Base-by-base conservation (phyloP, 163 green algal species). In the Dunaliella salina region DNA sequence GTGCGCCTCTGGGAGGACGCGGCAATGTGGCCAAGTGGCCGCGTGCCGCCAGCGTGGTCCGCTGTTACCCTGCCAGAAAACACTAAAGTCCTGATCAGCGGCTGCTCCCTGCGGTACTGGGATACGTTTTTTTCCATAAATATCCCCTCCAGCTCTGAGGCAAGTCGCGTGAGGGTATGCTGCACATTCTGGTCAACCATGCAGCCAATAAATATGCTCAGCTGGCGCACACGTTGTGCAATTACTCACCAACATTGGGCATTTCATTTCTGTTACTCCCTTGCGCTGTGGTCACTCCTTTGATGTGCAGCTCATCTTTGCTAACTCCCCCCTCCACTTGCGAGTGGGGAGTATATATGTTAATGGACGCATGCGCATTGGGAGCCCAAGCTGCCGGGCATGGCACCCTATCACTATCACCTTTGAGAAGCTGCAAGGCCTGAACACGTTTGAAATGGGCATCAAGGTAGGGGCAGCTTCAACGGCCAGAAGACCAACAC, bases 261-360 rank as follows among this genome's bases (percentile, higher is more conserved):
- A 78, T 0, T 83, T 40, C 45, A 80, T 33, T 32, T 1, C 46
- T 34, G 45, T 50, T 63, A 32, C 80, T 50, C 40, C n/a, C 40
- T 50, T 8, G 8, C 8, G 40, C 40, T 50, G 8, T 50, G 40
- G 40, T 30, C 80, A 11, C 33, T 29, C 33, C 1, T 84, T 71
- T 0, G 45, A 30, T 57, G 12, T 33, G 45, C 88, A 93, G 90
- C 89, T 94, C 35, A 91, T 94, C 79, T 84, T 94, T 25, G 91
- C 90, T 20, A 89, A 94, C 33, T 86, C 88, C 0, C 33, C 86
- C 33, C 90, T 94, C 32, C 82, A 82, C 0, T 82, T 93, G 45
- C 69, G 87, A 1, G 85, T 94, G 24, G 89, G 88, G 0, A 83
- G 85, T 63, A 89, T 94, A 72, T 83, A 88, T 33, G 91, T 93